These are phyloP conservation scores for Cordyceps tenuipes DNA, from an alignment of 2,329 filamentous ascomycete genomes.

Conservation along the genomic window DNA sequence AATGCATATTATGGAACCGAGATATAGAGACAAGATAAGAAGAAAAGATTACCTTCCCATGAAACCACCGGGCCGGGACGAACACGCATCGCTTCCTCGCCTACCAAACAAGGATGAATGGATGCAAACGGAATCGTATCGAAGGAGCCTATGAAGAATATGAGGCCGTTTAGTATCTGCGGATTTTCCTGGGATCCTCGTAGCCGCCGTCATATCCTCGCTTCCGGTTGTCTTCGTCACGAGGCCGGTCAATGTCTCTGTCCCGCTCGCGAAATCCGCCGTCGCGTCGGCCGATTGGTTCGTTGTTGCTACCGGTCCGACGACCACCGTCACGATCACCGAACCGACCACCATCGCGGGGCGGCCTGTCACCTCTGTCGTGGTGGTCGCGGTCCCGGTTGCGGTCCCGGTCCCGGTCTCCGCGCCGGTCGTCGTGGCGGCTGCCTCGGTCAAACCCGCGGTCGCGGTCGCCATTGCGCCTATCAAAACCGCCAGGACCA, in stretches of 20 bases:
- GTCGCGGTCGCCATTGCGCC: slow-evolving; percentile 39
- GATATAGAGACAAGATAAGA: neutral
- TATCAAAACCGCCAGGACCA: slow-evolving; percentile 44
- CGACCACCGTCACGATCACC: slow-evolving; percentile 34
- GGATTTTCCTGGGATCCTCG: slow-evolving; percentile 65
- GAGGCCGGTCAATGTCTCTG: slow-evolving; percentile 45
- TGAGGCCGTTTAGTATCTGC: slow-evolving; percentile 45
- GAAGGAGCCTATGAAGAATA: neutral
- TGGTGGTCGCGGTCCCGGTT: slow-evolving; percentile 7
- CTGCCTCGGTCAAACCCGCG: slow-evolving; percentile 34
- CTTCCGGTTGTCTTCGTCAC: slow-evolving; percentile 54
- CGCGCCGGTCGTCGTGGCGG: slow-evolving; percentile 35
- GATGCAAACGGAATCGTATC: neutral
- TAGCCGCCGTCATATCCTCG: slow-evolving; percentile 70
- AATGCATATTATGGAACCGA: slow-evolving; percentile 4
- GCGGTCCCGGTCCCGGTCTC: slow-evolving; percentile 33
- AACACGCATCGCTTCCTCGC: neutral
- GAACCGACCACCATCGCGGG: slow-evolving; percentile 35
- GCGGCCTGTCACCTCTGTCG: slow-evolving; percentile 22
- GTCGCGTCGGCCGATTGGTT: slow-evolving; percentile 66
- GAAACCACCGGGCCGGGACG: neutral
- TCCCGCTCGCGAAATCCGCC: slow-evolving; percentile 43
- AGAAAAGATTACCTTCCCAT: slow-evolving; percentile 5
- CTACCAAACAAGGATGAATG: neutral
- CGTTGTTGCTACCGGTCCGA: slow-evolving; percentile 69